Base-by-base conservation (phyloP, 2,329 filamentous ascomycete species). In the Pseudocercospora vitis region DNA sequence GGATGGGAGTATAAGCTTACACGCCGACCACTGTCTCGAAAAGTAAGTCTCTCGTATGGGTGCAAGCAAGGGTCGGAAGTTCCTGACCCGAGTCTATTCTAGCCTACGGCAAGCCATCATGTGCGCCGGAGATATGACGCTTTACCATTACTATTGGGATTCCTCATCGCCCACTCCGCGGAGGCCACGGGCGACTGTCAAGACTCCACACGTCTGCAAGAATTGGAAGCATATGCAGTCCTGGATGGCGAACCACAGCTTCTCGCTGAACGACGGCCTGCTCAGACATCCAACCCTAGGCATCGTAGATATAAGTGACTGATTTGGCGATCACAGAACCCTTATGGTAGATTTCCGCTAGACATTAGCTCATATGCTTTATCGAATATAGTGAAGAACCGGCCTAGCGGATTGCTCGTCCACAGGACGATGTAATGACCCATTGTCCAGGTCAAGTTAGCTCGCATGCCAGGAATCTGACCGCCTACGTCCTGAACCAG, bases 121-220 rank as follows among this genome's bases (percentile, higher is more conserved):
- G 42, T 47, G 42, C 14, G 28, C 14, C 8, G 42, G 23, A 2
- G 42, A 47, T 29, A n/a, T 47, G 23, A 29, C 42, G 7, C 24
- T 47, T 5, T 47, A 47, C 42, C 42, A 47, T 31, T 47, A 31
- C 24, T 47, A 47, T 29, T 47, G 42, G 42, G n/a, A 47, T 12
- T 14, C 23, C 12, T 12, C 23, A 8, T 28, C 42, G 28, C 32
- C 32, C 7, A 37, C 32, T 37, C 32, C 32, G 3, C 14, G 7
- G 3, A 47, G 18, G 18, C 7, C 42, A 14, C 7, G 3, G 42
- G 23, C 42, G 12, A 12, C 21, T 12, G 12, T 29, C 6, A 47
- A 14, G 23, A 28, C 42, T 29, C 42, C 42, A 7, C 42, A 47
- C 19, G 23, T 47, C 42, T 47, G 42, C 28, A 19, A 29, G 7